Percentiles rank a stretch among this genome's conserved stretches.
These are phyloP conservation scores for Emiliania huxleyi DNA, from an alignment of 78 protist genomes.

Conservation along the genomic window DNA sequence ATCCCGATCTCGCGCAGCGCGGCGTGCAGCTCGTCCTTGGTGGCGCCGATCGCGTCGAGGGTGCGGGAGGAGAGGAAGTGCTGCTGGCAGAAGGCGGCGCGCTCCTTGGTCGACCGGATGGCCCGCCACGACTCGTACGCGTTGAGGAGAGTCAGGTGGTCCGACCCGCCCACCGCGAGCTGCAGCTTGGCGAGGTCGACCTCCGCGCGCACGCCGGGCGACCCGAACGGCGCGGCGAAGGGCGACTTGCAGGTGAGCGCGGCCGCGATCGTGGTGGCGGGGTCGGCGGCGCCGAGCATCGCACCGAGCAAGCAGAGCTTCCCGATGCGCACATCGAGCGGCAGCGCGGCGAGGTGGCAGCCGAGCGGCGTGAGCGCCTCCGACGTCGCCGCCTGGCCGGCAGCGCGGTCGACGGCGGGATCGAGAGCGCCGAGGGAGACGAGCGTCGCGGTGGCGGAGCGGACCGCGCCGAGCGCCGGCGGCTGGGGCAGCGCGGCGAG, in stretches of 20 bases:
- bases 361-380: slow-evolving; percentile 74
- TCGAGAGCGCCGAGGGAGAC: not conserved
- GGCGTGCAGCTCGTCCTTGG: slow-evolving; percentile 53
- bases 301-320: slow-evolving; percentile 70
- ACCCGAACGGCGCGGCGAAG: slow-evolving; percentile 65
- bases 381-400: not conserved
- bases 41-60: slow-evolving; percentile 43
- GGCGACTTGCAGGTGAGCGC: slow-evolving; percentile 57
- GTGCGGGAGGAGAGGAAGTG: not conserved
- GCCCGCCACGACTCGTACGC: slow-evolving; percentile 70
- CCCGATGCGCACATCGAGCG: slow-evolving; percentile 81
- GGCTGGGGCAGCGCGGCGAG: not conserved
- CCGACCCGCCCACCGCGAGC: slow-evolving; percentile 49
- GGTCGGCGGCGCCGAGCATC: slow-evolving; percentile 53
- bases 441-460: not conserved
- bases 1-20: slow-evolving; percentile 35
- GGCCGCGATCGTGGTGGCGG: slow-evolving; percentile 81
- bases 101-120: not conserved
- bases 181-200: slow-evolving; percentile 35
- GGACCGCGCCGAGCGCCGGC: not conserved
- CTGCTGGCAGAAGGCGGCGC: slow-evolving; percentile 48
- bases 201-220: not conserved
- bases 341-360: slow-evolving; percentile 75
- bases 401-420: not conserved
- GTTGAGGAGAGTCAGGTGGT: slow-evolving; percentile 62